phyloP scores from a whole-genome alignment of 2,329 filamentous ascomycete genomes.

The Calonectria hongkongensis region DNA sequence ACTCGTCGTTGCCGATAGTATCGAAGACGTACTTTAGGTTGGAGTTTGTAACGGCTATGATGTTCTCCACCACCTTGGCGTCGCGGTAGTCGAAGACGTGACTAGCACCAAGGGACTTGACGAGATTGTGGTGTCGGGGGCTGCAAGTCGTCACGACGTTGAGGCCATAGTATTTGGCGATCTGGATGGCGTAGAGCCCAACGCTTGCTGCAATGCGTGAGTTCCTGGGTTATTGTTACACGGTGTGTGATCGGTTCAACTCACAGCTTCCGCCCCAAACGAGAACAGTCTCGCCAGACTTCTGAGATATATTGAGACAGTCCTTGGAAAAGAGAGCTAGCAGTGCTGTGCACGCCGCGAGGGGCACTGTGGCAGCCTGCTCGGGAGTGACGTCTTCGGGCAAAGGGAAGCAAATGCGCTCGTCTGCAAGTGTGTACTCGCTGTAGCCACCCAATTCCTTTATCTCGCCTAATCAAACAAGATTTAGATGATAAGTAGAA shows the following conservation, averaged over 20 bases:
- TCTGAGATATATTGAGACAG: conserved; percentile 12
- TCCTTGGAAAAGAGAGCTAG: conserved; percentile 12
- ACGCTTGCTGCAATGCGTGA: conserved; percentile 56
- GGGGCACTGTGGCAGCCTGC: conserved; percentile 9
- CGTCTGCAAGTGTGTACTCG: conserved; percentile 62
- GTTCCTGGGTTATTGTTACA: neutral
- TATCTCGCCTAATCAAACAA: conserved; percentile 38
- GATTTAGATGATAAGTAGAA: neutral
- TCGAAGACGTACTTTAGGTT: neutral
- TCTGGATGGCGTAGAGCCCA: conserved; percentile 59
- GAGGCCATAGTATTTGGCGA: conserved; percentile 56
- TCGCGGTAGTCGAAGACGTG: conserved; percentile 15
- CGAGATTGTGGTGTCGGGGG: conserved; percentile 54
- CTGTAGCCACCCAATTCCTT: conserved; percentile 60
- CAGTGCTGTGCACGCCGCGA: neutral
- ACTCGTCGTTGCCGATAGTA: neutral
- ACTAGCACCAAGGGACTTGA: conserved; percentile 54
- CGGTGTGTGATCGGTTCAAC: neutral
- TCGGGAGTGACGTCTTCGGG: conserved; percentile 46
- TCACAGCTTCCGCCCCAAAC: conserved; percentile 23
- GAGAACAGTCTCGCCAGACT: conserved; percentile 4
- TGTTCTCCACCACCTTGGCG: neutral
- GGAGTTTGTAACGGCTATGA: conserved; percentile 1
- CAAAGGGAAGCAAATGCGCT: conserved; percentile 61
- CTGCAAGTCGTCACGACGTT: conserved; percentile 59